A percentile compares a stretch with the other conserved stretches of the same genome.
Conservation (phyloP, 441 rosid species). For the Croton laevigatus region DNA sequence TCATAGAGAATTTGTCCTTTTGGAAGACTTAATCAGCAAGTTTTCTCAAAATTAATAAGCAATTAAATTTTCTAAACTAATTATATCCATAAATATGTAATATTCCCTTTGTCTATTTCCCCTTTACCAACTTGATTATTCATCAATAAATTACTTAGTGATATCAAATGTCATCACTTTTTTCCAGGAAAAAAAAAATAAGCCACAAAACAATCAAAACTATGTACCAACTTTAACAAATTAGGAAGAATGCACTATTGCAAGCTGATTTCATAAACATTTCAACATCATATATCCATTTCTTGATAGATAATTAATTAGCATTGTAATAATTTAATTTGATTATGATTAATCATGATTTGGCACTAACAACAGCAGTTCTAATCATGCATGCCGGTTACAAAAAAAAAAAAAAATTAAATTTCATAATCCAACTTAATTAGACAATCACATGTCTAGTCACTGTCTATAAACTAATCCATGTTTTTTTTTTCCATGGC, state of each 20-base stretch:
- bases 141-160: conserved; percentile 4
- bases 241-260: conserved; percentile 3
- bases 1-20: neutral
- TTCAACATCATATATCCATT: conserved; percentile 5
- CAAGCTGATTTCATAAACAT: neutral
- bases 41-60: conserved; percentile 1
- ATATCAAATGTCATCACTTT: neutral
- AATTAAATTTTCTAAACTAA: neutral
- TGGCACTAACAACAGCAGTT: neutral
- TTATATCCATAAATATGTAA: conserved; percentile 8
- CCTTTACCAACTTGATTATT: conserved; percentile 13
- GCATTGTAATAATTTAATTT: conserved; percentile 5
- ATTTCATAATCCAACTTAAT: too few relatives aligned
- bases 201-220: too few relatives aligned
- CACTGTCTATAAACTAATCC: conserved; percentile 28
- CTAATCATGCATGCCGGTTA: conserved; percentile 24
- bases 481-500: conserved; percentile 16
- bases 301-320: neutral
- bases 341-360: neutral
- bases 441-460: conserved; percentile 14
- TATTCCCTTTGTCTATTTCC: conserved; percentile 22
- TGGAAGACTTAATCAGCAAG: conserved; percentile 19
- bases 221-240: neutral
- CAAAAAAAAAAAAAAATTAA: too few relatives aligned
- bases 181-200: neutral